Base-by-base conservation (phyloP, 768 basidiomycete genomes). In the Pulveroboletus sp. region DNA sequence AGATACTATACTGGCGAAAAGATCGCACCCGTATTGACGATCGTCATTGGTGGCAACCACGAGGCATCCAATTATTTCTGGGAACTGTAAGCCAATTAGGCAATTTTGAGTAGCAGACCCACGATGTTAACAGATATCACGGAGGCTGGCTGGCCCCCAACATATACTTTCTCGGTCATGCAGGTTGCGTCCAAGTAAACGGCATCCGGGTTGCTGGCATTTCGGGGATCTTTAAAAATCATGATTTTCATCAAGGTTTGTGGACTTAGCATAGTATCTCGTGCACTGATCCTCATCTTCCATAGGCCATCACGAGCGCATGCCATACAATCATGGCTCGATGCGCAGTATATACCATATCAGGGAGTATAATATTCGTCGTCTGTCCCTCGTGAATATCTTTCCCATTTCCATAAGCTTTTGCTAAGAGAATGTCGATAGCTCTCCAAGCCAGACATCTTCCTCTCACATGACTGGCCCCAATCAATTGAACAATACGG, bases 381-480 rank as follows among this genome's bases (percentile, higher is more conserved):
- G 87, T 46, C 70, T 97, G 7, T 85, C 90, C 24, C 78, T 89
- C 33, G 86, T 86, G 61, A 33, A 77, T 65, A 14, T 15, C 3
- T 39, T 38, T 37, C 28, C 10, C 24, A 50, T 31, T 9, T 2
- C 8, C 6, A 26, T 17, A 26, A 26, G 6, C 11, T 17, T 31
- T 35, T 36, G 11, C 39, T 50, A 21, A 49, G n/a, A 44, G 47
- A 30, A 6, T 5, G 26, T 44, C 11, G 27, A 49, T 49, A 77
- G 87, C 73, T 87, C 33, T 75, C 83, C 5, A 73, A 76, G 9
- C 78, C 84, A 6, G 69, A 82, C 27, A 78, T 98, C 26, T 90
- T 97, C 73, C 76, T 98, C 32, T 97, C 94, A 2, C 95, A 99
- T 64, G 96, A 98, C 68, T 99, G 95, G 96, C 96, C 96, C 0